Conservation (phyloP, 2,329 filamentous ascomycete genomes). For the Emergomyces africanus region DNA sequence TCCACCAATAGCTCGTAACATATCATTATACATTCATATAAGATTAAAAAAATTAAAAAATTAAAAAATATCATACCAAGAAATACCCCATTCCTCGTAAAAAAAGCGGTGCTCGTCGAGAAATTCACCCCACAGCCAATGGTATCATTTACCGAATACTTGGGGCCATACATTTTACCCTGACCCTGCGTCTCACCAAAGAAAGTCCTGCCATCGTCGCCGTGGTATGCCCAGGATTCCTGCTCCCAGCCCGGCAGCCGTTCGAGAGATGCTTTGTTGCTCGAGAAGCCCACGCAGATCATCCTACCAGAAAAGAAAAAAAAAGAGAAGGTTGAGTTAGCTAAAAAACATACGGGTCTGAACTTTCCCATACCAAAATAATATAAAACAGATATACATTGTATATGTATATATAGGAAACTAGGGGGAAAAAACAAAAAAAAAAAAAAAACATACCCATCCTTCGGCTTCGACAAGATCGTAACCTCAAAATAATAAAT, state of each 20-base stretch:
- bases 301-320: slow-evolving; percentile 14
- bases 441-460: slow-evolving; percentile 41
- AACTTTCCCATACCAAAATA: not conserved
- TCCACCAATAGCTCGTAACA: not conserved
- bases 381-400: too few relatives aligned
- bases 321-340: slow-evolving; percentile 3
- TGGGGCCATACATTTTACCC: slow-evolving; percentile 46
- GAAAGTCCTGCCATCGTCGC: slow-evolving; percentile 53
- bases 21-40: not conserved
- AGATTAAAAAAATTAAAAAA: too few relatives aligned
- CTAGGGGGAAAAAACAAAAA: too few relatives aligned
- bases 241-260: slow-evolving; percentile 53
- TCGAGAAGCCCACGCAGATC: slow-evolving; percentile 48
- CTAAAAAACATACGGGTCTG: slow-evolving; percentile 11
- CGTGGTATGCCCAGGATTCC: slow-evolving; percentile 54
- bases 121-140: slow-evolving; percentile 56
- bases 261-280: slow-evolving; percentile 45
- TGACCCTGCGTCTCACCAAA: slow-evolving; percentile 43
- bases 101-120: slow-evolving; percentile 47
- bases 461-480: slow-evolving; percentile 53
- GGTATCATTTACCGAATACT: slow-evolving; percentile 46
- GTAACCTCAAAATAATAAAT: slow-evolving; percentile 86
- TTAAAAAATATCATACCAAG: slow-evolving; percentile 37
- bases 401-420: too few relatives aligned
- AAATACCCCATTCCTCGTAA: slow-evolving; percentile 51